Base-by-base conservation (phyloP, 257 asterid species). In the Ligustrum vulgare region DNA sequence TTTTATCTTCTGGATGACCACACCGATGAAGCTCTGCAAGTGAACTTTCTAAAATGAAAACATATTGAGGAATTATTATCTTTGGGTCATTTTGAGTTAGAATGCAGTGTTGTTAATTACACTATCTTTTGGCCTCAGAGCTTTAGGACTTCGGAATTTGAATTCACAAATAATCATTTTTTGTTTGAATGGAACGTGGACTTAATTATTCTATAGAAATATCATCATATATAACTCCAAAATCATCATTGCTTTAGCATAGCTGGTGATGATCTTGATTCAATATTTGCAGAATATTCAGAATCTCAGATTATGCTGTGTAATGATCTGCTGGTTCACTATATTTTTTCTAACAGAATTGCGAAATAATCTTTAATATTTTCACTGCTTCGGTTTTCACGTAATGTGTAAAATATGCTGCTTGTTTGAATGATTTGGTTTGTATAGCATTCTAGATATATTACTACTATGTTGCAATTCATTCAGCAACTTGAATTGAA, bases 1-100 rank as follows among this genome's bases (percentile, higher is more conserved):
- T 94, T 92, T 82, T 94, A 88, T 86, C 94, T 94, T 74, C 78
- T 93, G 80, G 99, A 94, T 88, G 99, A 94, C 85, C 88, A 88
- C 80, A 90, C 88, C 69, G 93, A 87, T 78, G 90, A 76, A 77
- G 96, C 98, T 77, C 72, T 94, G 81, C 75, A 89, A 98, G 99
- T 94, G 83, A 34, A 67, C 41, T 73, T 60, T 60, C 6, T 22
- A 60, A 51, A 60, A 60, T 60, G 33, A 60, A 9, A 60, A 60
- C 18, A 0, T 11, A 60, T 25, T 22, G 34, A 22, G 28, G 6
- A 8, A 25, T 8, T 22, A 39, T 69, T 45, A 69, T 79, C 64
- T 41, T 41, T 71, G 80, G 64, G 15, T 69, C 36, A 58, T 68
- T 75, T 31, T 32, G 33, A 62, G 73, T 56, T 56, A 56, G 31